Base-by-base conservation (phyloP, 176 grass and related monocot species). In the Ananas comosus region DNA sequence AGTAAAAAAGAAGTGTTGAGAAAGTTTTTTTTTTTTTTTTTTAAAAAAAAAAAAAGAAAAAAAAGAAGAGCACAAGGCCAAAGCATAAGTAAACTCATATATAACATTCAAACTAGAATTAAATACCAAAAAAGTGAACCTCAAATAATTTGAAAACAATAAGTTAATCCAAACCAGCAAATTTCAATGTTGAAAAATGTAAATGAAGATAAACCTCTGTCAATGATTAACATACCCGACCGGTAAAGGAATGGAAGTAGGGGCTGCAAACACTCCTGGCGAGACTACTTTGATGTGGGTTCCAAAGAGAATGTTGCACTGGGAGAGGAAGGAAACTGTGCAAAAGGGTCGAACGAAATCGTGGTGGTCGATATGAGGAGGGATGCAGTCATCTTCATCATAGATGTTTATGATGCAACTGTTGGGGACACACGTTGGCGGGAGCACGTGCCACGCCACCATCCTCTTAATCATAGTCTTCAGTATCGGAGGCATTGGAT, bases 351-450 rank as follows among this genome's bases (percentile, higher is more conserved):
- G 47, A 10, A 83, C 10, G 23, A 85, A 91, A 72, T 88, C 79
- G 12, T 85, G 78, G 63, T 87, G 85, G 52, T 88, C 79, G 14
- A 91, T 76, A 42, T 91, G 85, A 0, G 88, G 88, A 54, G 88
- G 88, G 66, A 91, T 91, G 75, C 88, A 87, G 74, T 87, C 85
- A 16, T 72, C 79, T 12, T 74, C 66, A 54, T 87, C 88, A 47
- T 91, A 91, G 10, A 91, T 67, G 56, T 91, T 91, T 52, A 91
- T 68, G 53, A 88, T 91, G 85, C 89, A 91, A 27, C 79, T 88
- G 65, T 91, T 75, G 9, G 89, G 82, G 8, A 83, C 53, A 12
- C 76, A 83, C 13, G 79, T 13, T 0, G n/a, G 48, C 2, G 82
- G 89, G 21, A 88, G 82, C 10, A 91, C 74, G 17, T 66, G 72